Conservation (phyloP, 2,329 filamentous ascomycete genomes). For the Exophiala lecanii-corni region DNA sequence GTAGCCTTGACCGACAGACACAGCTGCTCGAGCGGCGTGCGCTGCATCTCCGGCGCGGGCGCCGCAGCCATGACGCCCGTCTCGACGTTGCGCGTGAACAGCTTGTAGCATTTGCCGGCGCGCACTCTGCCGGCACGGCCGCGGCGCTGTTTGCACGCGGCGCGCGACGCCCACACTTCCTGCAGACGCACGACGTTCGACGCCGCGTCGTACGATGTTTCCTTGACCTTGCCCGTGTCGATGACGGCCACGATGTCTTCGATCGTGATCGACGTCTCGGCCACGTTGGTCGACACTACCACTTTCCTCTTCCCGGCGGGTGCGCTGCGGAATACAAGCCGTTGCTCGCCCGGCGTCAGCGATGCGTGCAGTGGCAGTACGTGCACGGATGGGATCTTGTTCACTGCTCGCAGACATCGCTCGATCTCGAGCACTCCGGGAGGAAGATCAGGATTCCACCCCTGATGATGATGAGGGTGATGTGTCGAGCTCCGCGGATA, state of each 20-base stretch:
- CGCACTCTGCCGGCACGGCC: slow-evolving; percentile 91
- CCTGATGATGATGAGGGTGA: too few species aligned
- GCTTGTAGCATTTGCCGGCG: slow-evolving; percentile 87
- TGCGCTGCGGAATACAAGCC: slow-evolving; percentile 72
- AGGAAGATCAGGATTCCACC: slow-evolving; percentile 95
- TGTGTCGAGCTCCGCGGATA: slow-evolving; percentile 69
- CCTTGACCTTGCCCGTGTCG: slow-evolving; percentile 91
- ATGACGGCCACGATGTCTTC: slow-evolving; percentile 96
- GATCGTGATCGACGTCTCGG: slow-evolving; percentile 97
- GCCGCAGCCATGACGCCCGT: slow-evolving; percentile 76
- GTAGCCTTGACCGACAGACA: slow-evolving; percentile 83
- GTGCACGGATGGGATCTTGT: slow-evolving; percentile 62
- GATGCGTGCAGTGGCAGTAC: slow-evolving; percentile 89
- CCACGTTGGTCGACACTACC: slow-evolving; percentile 92
- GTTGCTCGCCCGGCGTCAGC: slow-evolving; percentile 81
- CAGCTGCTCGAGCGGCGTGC: slow-evolving; percentile 89
- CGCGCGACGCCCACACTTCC: slow-evolving; percentile 90
- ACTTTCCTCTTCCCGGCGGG: slow-evolving; percentile 83
- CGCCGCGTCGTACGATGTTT: slow-evolving; percentile 86
- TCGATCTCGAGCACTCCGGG: slow-evolving; percentile 91
- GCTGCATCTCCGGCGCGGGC: slow-evolving; percentile 87
- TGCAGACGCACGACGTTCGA: slow-evolving; percentile 93
- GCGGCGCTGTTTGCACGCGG: slow-evolving; percentile 88
- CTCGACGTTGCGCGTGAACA: slow-evolving; percentile 85
- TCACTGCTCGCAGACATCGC: slow-evolving; percentile 66